Evolutionary conservation across 1,139 yeast genomes (phyloP).

Genomic region (Candida frijolesensis): DNA sequence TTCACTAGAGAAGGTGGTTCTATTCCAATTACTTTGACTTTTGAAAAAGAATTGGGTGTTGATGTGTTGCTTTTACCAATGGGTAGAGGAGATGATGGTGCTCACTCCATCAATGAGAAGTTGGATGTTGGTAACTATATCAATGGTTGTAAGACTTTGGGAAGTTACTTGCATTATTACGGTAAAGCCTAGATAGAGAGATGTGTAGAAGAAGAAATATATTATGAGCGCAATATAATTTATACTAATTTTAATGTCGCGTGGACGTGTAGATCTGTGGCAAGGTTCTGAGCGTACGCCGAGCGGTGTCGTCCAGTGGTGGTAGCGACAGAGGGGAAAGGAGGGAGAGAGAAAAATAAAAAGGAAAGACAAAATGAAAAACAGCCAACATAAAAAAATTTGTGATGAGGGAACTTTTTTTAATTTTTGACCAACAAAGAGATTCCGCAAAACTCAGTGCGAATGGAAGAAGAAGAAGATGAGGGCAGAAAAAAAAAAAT

Average conservation of each 20-base stretch:
- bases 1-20: constrained; percentile 99
- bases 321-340: too few relatives aligned
- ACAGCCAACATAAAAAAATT: not conserved
- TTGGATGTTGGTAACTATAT: constrained; percentile 85
- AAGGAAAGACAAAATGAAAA: too few relatives aligned
- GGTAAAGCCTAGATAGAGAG: constrained; percentile 36
- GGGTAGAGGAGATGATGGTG: constrained; percentile 99
- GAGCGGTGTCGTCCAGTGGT: too few relatives aligned
- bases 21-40: constrained; percentile 91
- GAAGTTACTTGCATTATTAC: constrained; percentile 90
- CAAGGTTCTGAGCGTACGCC: too few relatives aligned
- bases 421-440: not conserved
- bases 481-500: not conserved
- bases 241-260: not conserved
- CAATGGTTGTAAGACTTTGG: constrained; percentile 90
- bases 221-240: not conserved
- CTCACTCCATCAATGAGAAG: constrained; percentile 97
- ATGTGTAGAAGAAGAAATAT: not conserved
- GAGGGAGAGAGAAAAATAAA: too few relatives aligned
- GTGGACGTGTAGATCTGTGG: not conserved
- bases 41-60: constrained; percentile 83
- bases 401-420: constrained; percentile 1
- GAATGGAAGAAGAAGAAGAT: not conserved
- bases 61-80: constrained; percentile 88
- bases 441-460: not conserved